Evolutionary conservation across 1,284 basidiomycete species (phyloP), one percentile per base, ranked within the genome.

Genomic region (Marasmius fiardii): DNA sequence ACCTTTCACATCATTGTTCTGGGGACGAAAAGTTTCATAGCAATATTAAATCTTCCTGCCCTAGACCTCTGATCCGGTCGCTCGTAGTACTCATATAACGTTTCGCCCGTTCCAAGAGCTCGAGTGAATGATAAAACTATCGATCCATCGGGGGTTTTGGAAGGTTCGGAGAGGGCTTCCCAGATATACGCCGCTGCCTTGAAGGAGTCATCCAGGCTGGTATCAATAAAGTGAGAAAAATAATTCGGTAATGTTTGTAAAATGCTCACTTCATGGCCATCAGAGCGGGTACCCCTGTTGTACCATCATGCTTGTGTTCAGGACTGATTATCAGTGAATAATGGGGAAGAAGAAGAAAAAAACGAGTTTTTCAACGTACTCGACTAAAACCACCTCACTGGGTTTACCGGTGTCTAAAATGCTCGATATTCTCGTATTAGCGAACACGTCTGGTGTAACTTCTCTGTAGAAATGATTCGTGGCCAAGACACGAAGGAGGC

Each of bases 401-500:
- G 60, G 35, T 56, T 70, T 68, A 12, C 60, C 52, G 1, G 65
- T 68, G 55, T 71, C 68, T 4, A 71, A 39, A 7, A 64, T 16
- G 21, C 61, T 61, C 4, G 68, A 67, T 24, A 64, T 51, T 2
- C 67, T 64, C 43, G 65, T 72, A 53, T 68, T 64, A 3, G 67
- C 61, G 52, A 70, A 71, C 1, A 64, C 62, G 41, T 71, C 64
- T n/a, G 66, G 67, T 2, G 55, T 44, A 20, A 65, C 51, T 48
- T 71, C 71, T 4, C 37, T 34, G 54, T 67, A 71, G 54, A 72
- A 61, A 52, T 70, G 67, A 44, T 67, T 55, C 4, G 65, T 66
- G 5, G 67, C 63, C 0, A 71, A 62, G 23, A 69, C 54, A 18
- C 67, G 63, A 11, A 70, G 57, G 21, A 65, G 52, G 3, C 67